These are phyloP conservation scores for Pilatotrama ljubarskyi DNA, from an alignment of 768 basidiomycete genomes.

Conservation along the genomic window DNA sequence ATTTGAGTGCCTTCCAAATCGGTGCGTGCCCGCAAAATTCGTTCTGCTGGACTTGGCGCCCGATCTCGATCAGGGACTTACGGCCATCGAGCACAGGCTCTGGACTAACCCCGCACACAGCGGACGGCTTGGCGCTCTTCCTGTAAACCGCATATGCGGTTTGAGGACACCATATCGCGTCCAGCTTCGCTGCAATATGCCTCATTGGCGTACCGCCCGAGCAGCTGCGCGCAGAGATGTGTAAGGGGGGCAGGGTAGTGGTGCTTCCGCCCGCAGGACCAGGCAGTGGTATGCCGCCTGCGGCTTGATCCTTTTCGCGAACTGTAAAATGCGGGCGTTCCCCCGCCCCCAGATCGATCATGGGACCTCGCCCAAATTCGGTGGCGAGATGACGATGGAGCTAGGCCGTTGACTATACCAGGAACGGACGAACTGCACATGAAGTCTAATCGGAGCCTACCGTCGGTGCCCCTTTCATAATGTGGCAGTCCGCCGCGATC, in stretches of 20 bases:
- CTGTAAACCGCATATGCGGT: neutral
- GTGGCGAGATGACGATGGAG: slow-evolving; percentile 4
- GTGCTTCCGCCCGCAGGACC: neutral
- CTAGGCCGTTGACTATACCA: neutral
- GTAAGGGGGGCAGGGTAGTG: neutral
- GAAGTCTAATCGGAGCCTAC: slow-evolving; percentile 8
- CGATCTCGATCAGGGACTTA: slow-evolving; percentile 12
- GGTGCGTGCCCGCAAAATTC: slow-evolving; percentile 11
- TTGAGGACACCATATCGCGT: too few relatives aligned
- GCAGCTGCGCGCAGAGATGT: too few relatives aligned
- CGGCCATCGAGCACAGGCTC: neutral
- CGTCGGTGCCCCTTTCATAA: neutral
- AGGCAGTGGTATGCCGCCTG: neutral
- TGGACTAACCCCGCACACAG: neutral
- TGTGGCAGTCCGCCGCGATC: slow-evolving; percentile 14
- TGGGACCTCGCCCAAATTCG: neutral
- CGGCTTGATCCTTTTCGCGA: neutral
- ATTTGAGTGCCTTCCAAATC: neutral
- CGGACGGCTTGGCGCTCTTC: neutral
- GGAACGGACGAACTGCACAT: neutral
- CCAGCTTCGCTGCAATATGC: too few relatives aligned
- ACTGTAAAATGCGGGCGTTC: neutral
- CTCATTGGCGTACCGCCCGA: too few relatives aligned
- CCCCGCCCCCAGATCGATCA: slow-evolving; percentile 5
- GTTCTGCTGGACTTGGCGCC: slow-evolving; percentile 4